Percentiles rank a stretch among this genome's conserved stretches.
These are phyloP conservation scores for Diaporthe sp. DNA, from an alignment of 2,329 filamentous ascomycete genomes.

Conservation along the genomic window DNA sequence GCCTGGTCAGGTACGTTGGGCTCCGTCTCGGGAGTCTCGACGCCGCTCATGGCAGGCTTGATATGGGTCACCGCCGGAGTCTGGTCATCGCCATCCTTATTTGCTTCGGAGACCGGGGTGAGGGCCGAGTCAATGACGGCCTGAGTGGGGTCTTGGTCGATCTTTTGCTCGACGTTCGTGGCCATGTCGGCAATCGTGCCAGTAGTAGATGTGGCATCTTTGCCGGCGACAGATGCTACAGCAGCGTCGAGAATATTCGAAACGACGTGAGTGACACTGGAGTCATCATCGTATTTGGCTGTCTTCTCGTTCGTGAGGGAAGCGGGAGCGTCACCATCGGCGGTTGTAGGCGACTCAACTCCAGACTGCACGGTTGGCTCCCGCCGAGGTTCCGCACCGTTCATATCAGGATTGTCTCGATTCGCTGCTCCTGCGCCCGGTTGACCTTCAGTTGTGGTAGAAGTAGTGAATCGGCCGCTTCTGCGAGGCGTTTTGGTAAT, in stretches of 20 bases:
- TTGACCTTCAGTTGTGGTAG: background rate
- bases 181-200: conserved; percentile 21
- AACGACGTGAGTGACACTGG: conserved; percentile 20
- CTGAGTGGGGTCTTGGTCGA: conserved; percentile 31
- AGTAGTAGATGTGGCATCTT: conserved; percentile 19
- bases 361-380: background rate
- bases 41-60: conserved; percentile 27
- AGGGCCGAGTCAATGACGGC: conserved; percentile 37
- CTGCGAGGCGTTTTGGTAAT: background rate
- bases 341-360: background rate
- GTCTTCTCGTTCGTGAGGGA: background rate
- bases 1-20: conserved; percentile 8
- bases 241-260: conserved; percentile 15
- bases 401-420: background rate
- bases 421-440: background rate
- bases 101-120: conserved; percentile 36
- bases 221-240: background rate
- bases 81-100: conserved; percentile 30
- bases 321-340: background rate
- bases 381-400: background rate
- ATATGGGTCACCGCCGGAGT: background rate
- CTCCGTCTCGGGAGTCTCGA: conserved; percentile 35
- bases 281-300: conserved; percentile 1
- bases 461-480: background rate
- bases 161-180: conserved; percentile 24